A percentile compares a stretch with the other conserved stretches of the same genome.
These are phyloP conservation scores for Pleodorina starrii DNA, from an alignment of 139 green algal species.

Conservation along the genomic window DNA sequence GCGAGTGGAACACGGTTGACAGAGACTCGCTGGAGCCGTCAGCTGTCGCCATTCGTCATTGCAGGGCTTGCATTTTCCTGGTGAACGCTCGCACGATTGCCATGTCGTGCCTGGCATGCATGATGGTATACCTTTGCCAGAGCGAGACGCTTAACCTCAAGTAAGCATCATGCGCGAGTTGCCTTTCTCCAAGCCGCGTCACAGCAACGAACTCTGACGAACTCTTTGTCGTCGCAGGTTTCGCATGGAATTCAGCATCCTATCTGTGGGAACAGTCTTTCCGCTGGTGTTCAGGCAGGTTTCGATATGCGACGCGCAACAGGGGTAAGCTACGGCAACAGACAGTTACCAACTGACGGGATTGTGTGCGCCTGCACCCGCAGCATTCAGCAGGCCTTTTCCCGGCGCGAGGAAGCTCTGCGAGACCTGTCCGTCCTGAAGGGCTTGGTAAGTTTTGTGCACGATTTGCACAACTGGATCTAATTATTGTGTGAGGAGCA, in stretches of 20 bases:
- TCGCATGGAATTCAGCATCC: conserved; percentile 28
- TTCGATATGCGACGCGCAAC: not conserved
- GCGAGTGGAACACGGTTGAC: too few relatives aligned
- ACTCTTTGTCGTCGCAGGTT: conserved; percentile 1
- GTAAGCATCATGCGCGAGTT: not conserved
- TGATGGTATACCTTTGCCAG: conserved; percentile 21
- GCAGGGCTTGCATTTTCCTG: conserved; percentile 15
- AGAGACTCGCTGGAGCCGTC: too few relatives aligned
- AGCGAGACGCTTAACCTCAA: not conserved
- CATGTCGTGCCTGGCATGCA: not conserved
- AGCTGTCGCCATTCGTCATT: not conserved
- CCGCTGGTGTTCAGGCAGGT: conserved; percentile 25
- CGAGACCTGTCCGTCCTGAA: conserved; percentile 28
- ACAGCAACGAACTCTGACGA: not conserved
- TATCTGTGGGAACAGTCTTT: conserved; percentile 20
- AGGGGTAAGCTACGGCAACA: too few relatives aligned
- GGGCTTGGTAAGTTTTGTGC: not conserved
- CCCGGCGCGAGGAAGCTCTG: conserved; percentile 9
- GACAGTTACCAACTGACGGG: too few relatives aligned
- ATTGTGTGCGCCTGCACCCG: not conserved
- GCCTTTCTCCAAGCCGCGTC: not conserved
- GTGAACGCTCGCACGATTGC: not conserved
- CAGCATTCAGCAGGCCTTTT: conserved; percentile 38
- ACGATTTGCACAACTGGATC: too few relatives aligned
- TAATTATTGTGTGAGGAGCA: too few relatives aligned